Conservation (phyloP, 2,329 filamentous ascomycete species). For the Paecilomyces sp. region DNA sequence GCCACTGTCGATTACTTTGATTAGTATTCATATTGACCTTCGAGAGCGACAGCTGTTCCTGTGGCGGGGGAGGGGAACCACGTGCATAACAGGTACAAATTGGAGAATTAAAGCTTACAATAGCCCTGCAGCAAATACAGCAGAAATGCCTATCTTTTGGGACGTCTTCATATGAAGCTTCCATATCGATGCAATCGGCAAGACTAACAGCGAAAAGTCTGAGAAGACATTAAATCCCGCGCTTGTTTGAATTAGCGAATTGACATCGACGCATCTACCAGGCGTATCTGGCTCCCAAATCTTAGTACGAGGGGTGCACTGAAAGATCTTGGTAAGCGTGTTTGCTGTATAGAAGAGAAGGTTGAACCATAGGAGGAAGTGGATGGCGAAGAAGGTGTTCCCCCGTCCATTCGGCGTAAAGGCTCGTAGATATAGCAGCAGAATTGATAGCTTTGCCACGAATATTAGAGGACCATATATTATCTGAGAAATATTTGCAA, state of each 20-base stretch:
- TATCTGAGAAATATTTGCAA: conserved; percentile 9
- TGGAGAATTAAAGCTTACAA: background rate
- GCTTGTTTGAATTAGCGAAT: conserved; percentile 6
- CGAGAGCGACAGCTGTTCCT: background rate
- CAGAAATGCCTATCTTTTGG: background rate
- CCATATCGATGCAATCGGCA: conserved; percentile 7
- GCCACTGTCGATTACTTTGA: conserved; percentile 6
- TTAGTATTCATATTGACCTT: background rate
- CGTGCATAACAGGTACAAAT: background rate
- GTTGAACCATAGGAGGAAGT: conserved; percentile 8
- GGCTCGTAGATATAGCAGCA: conserved; percentile 14
- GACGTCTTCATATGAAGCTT: conserved; percentile 6
- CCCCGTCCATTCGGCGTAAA: conserved; percentile 11
- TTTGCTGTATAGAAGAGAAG: conserved; percentile 11
- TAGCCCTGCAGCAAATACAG: background rate
- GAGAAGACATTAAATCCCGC: conserved; percentile 10
- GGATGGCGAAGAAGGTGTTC: conserved; percentile 7
- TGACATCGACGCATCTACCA: conserved; percentile 11
- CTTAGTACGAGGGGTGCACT: conserved; percentile 11
- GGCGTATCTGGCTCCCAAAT: conserved; percentile 7
- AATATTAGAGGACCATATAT: conserved; percentile 14
- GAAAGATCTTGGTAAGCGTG: conserved; percentile 9
- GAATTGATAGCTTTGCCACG: conserved; percentile 15
- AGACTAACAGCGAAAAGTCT: conserved; percentile 9
- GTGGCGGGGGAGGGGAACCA: background rate